Evolutionary conservation across 306 rosid species (phyloP).

Genomic region (Quercus parvula): DNA sequence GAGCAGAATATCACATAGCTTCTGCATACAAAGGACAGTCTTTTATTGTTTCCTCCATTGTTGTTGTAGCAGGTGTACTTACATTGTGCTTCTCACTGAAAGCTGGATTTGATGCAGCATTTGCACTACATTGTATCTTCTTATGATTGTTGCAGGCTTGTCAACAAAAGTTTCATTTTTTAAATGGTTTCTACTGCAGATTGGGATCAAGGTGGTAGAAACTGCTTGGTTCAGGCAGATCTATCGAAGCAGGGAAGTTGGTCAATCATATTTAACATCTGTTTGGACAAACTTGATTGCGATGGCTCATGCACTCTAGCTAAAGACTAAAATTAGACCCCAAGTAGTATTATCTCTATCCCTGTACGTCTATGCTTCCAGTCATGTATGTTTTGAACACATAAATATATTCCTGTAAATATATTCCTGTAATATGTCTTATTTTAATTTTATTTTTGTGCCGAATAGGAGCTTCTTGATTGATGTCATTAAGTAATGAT

Average conservation of each 20-base stretch:
- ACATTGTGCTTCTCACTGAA: neutral
- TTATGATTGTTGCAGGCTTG: slow-evolving; percentile 8
- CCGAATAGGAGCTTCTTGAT: too few species aligned
- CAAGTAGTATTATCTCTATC: slow-evolving; percentile 65
- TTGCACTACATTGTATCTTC: slow-evolving; percentile 6
- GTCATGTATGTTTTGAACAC: slow-evolving; percentile 9
- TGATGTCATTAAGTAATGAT: too few species aligned
- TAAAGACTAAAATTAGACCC: slow-evolving; percentile 80
- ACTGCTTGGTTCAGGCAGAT: slow-evolving; percentile 17
- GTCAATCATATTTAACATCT: slow-evolving; percentile 89
- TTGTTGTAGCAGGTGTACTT: slow-evolving; percentile 3
- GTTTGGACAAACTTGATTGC: slow-evolving; percentile 85
- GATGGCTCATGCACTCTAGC: slow-evolving; percentile 63
- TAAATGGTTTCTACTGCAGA: slow-evolving; percentile 40
- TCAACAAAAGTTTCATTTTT: slow-evolving; percentile 6
- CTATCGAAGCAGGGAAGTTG: slow-evolving; percentile 50
- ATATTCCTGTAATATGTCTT: too few species aligned
- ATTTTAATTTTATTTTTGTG: too few species aligned
- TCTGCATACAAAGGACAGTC: neutral
- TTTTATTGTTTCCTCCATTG: slow-evolving; percentile 3
- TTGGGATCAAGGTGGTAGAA: slow-evolving; percentile 27
- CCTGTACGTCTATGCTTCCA: neutral
- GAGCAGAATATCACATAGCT: too few species aligned
- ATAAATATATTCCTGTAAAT: neutral
- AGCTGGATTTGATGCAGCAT: neutral